Conservation (phyloP, 2,329 filamentous ascomycete species). For the Nectriaceae sp. region DNA sequence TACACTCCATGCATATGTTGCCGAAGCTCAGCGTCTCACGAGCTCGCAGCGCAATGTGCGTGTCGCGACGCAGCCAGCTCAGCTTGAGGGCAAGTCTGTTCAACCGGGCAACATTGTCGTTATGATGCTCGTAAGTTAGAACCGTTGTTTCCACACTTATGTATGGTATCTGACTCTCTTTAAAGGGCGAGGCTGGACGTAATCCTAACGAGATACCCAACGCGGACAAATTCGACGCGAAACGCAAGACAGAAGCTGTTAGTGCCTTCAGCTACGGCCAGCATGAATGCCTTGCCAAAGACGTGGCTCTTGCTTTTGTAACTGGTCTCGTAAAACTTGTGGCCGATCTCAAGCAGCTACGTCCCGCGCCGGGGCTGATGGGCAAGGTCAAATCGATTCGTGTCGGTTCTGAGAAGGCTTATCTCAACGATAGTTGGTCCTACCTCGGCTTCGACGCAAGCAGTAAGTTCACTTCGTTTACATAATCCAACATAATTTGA, state of each 20-base stretch:
- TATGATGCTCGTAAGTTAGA: conserved; percentile 40
- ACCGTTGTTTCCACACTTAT: rapidly evolving
- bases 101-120: conserved; percentile 43
- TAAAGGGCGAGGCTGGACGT: conserved; percentile 39
- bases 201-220: conserved; percentile 40
- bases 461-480: conserved; percentile 37
- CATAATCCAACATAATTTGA: not conserved
- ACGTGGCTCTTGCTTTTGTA: conserved; percentile 43
- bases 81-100: conserved; percentile 41
- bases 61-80: conserved; percentile 33
- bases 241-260: conserved; percentile 41
- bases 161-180: conserved; percentile 12
- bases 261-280: conserved; percentile 48
- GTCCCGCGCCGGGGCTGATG: conserved; percentile 47
- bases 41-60: conserved; percentile 42
- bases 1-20: conserved; percentile 38
- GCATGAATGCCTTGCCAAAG: conserved; percentile 47
- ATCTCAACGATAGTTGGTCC: conserved; percentile 51
- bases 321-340: conserved; percentile 44
- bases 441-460: conserved; percentile 46
- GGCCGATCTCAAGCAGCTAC: conserved; percentile 45
- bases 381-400: conserved; percentile 47
- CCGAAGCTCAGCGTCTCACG: conserved; percentile 43
- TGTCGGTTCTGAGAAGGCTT: conserved; percentile 41
- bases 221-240: conserved; percentile 43